A percentile compares a stretch with the other conserved stretches of the same genome.
phyloP scores from a whole-genome alignment of 768 basidiomycete species.

The Termitomyces sp. region DNA sequence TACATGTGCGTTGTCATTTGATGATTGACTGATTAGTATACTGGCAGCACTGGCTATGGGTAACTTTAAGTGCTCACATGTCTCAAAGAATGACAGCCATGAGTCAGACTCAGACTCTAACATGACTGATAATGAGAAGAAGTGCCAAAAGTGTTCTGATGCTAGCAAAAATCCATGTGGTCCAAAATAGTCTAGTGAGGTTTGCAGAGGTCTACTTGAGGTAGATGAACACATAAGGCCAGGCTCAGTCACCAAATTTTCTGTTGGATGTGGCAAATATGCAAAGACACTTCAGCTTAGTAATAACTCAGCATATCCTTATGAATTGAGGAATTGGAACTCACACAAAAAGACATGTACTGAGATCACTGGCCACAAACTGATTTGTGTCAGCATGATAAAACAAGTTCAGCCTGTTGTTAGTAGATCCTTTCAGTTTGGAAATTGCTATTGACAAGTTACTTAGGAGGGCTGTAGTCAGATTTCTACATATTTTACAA shows the following conservation, averaged over 20 bases:
- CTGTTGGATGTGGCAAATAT: background rate
- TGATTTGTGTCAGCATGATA: background rate
- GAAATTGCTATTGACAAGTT: too few species aligned
- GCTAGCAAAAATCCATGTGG: too few species aligned
- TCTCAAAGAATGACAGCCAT: background rate
- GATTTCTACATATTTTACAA: background rate
- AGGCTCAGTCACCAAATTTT: background rate
- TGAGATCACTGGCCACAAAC: background rate
- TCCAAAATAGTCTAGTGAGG: too few species aligned
- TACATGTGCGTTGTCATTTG: too few species aligned
- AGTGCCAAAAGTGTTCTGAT: too few species aligned
- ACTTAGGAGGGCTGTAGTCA: background rate
- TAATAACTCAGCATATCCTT: background rate
- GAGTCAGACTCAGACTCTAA: background rate
- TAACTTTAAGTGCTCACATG: background rate
- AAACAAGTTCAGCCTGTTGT: background rate
- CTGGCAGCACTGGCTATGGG: background rate
- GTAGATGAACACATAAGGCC: background rate
- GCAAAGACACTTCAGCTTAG: background rate
- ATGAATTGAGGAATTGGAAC: background rate
- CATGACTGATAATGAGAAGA: background rate
- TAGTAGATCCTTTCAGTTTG: too few species aligned
- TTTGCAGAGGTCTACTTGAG: background rate
- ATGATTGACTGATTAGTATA: too few species aligned
- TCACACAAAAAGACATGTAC: background rate